Base-by-base conservation (phyloP, 2,329 filamentous ascomycete species). In the Trichoderma oligosporum region DNA sequence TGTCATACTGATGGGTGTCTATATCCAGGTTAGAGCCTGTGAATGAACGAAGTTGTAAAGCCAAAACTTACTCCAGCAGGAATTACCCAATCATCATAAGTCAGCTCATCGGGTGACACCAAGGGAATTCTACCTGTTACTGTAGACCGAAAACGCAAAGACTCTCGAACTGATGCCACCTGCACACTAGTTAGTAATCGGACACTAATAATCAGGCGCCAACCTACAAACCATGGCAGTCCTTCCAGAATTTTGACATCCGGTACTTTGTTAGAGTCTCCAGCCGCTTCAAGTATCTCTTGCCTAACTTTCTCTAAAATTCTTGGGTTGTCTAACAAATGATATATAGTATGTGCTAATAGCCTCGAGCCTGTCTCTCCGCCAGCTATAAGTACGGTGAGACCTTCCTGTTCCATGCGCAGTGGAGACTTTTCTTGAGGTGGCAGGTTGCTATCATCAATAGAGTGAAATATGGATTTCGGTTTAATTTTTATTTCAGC, bases 1-100 rank as follows among this genome's bases (percentile, higher is more conserved):
- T 14, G 35, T 53, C 48, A 53, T 53, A 24, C 48, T 53, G 11
- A 53, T 27, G 16, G 48, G 48, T 0, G 36, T 53, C 36, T 53
- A 12, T 16, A 36, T 3, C 29, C 22, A n/a, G 22, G 24, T 36
- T 41, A 41, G 22, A n/a, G n/a, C n/a, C n/a, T n/a, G n/a, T n/a
- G n/a, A n/a, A n/a, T n/a, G n/a, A n/a, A n/a, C 7, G 16, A 20
- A 22, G n/a, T n/a, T n/a, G 18, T 12, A 41, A 36, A n/a, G 4
- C 20, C 16, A n/a, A n/a, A n/a, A 36, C 48, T 52, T 33, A 52
- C 48, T 7, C 33, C 31, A 4, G 48, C 48, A 2, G 48, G 48
- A 18, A 53, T 53, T 9, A 53, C 48, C 48, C 48, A 53, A 27
- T 53, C 24, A 12, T 42, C 11, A 22, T 53, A 53, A 1, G 20